These are phyloP conservation scores for Scenedesmus sp. DNA, from an alignment of 163 green algal species.

Conservation along the genomic window DNA sequence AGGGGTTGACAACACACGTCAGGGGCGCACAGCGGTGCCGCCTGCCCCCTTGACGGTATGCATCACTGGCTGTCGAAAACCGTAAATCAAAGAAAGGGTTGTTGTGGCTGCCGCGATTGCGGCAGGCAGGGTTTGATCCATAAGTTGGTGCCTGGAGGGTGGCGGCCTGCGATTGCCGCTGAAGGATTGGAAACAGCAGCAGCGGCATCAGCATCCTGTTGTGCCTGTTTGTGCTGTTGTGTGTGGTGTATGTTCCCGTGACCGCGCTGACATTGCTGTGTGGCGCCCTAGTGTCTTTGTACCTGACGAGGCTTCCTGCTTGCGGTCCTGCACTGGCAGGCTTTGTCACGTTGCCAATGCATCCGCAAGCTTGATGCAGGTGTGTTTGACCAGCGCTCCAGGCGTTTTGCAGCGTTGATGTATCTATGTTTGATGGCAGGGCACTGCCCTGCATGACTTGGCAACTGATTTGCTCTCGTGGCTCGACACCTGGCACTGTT, in stretches of 20 bases:
- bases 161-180: neutral
- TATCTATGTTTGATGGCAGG: slow-evolving; percentile 1
- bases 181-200: neutral
- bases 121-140: neutral
- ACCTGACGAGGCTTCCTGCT: neutral
- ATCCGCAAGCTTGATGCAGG: neutral
- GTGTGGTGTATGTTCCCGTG: neutral
- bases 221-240: neutral
- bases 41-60: neutral
- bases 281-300: neutral
- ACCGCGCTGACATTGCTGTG: neutral
- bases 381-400: neutral
- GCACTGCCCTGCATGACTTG: neutral
- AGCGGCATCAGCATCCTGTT: neutral
- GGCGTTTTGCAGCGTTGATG: neutral
- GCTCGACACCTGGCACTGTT: neutral
- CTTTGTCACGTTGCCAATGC: too few relatives aligned
- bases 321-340: neutral
- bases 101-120: slow-evolving; percentile 3
- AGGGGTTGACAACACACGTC: neutral
- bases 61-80: neutral
- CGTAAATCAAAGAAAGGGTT: neutral
- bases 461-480: neutral
- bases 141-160: neutral
- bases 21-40: neutral